Conservation (phyloP, 2,329 filamentous ascomycete species). For the Botrytis fragariae region DNA sequence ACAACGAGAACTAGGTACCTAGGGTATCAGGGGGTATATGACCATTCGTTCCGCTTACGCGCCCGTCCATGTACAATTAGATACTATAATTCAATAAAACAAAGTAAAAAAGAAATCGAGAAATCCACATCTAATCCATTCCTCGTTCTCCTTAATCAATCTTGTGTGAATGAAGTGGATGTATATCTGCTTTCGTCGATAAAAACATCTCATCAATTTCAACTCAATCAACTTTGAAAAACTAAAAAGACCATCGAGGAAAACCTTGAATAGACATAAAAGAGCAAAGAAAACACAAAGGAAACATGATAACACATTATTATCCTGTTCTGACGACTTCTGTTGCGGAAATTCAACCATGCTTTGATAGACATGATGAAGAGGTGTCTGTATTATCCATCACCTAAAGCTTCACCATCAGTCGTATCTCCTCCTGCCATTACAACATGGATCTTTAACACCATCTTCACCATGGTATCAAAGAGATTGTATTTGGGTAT, state of each 20-base stretch:
- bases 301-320: constrained; percentile 17
- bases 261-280: not conserved
- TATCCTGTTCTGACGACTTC: constrained; percentile 4
- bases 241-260: constrained; percentile 2
- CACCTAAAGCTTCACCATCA: not conserved
- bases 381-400: not conserved
- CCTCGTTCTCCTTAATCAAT: not conserved
- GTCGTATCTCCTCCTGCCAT: constrained; percentile 32
- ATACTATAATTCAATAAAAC: not conserved
- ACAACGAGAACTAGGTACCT: not conserved
- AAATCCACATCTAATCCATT: not conserved
- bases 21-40: constrained; percentile 15
- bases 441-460: constrained; percentile 25
- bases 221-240: not conserved
- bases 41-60: constrained; percentile 4
- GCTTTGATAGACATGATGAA: not conserved
- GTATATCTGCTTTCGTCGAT: not conserved
- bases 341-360: not conserved
- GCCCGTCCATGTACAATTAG: not conserved
- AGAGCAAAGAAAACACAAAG: constrained; percentile 14
- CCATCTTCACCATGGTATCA: constrained; percentile 26
- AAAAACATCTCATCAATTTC: not conserved
- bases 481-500: constrained; percentile 15
- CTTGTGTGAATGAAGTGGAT: not conserved
- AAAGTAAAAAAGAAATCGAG: not conserved